These are phyloP conservation scores for Paracoccidioides brasiliensis DNA, from an alignment of 2,329 filamentous ascomycete genomes.

Conservation along the genomic window DNA sequence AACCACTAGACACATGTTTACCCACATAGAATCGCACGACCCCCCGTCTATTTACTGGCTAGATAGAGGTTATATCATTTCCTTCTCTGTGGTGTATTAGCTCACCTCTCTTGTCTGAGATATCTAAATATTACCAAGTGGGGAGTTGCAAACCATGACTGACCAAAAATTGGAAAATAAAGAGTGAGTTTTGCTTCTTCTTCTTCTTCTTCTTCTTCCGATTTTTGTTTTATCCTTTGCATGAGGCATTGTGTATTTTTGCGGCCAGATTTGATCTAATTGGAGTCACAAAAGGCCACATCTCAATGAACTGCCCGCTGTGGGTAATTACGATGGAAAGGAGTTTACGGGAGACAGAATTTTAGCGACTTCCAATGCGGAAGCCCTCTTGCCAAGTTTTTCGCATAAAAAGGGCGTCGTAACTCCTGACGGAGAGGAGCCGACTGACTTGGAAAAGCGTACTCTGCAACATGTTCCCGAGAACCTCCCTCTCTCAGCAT, in stretches of 20 bases:
- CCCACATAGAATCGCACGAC: no score
- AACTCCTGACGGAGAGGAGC: slow-evolving; percentile 39
- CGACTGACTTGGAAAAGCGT: slow-evolving; percentile 39
- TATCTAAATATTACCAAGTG: background rate
- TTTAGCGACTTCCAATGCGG: background rate
- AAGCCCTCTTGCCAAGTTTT: background rate
- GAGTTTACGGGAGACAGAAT: background rate
- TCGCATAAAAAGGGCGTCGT: slow-evolving; percentile 2
- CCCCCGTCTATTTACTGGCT: no score
- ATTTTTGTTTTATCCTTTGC: background rate
- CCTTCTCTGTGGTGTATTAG: no score
- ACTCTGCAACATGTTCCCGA: slow-evolving; percentile 42
- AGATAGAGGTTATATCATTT: no score
- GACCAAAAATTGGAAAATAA: background rate
- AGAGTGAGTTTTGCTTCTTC: background rate
- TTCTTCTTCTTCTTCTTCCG: no score
- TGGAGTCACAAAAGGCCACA: background rate
- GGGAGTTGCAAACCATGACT: background rate
- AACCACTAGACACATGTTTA: no score
- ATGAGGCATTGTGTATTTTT: no score
- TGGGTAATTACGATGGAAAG: background rate
- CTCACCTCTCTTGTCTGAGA: no score
- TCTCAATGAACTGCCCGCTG: background rate
- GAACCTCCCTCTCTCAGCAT: slow-evolving; percentile 42
- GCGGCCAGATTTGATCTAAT: background rate